Conservation (phyloP, 2,329 filamentous ascomycete genomes). For the Arachnomyces sp. region DNA sequence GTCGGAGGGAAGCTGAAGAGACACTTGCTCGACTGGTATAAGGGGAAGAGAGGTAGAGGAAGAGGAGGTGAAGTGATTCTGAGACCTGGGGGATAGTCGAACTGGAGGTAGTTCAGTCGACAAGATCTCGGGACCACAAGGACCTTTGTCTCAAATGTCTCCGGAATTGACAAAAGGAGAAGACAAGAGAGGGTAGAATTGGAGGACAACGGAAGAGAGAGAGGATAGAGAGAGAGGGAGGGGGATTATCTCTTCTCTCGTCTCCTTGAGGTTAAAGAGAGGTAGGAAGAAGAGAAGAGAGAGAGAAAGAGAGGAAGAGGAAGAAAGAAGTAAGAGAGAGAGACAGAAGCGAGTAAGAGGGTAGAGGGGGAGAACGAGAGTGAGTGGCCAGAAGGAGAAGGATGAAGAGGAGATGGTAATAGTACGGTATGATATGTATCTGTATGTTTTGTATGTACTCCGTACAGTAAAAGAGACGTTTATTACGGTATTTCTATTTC, state of each 20-base stretch:
- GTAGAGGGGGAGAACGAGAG: constrained; percentile 26
- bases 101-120: constrained; percentile 14
- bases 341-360: constrained; percentile 29
- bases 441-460: too few relatives aligned
- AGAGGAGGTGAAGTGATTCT: background rate
- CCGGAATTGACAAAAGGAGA: constrained; percentile 25
- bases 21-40: too few relatives aligned
- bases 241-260: constrained; percentile 1
- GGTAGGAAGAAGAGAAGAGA: constrained; percentile 14
- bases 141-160: constrained; percentile 29
- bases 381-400: constrained; percentile 20
- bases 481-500: too few relatives aligned
- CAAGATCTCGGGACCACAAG: constrained; percentile 15
- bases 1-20: too few relatives aligned
- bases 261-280: too few relatives aligned
- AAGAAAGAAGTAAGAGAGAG: constrained; percentile 27
- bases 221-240: constrained; percentile 17
- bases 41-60: too few relatives aligned
- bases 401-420: constrained; percentile 1
- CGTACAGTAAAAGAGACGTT: too few relatives aligned
- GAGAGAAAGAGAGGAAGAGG: constrained; percentile 27
- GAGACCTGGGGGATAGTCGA: constrained; percentile 3
- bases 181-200: constrained; percentile 16
- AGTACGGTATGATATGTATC: too few relatives aligned
- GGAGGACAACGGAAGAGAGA: constrained; percentile 11